Conservation (phyloP, 2,329 filamentous ascomycete species). For the Leptographium wingfieldii region DNA sequence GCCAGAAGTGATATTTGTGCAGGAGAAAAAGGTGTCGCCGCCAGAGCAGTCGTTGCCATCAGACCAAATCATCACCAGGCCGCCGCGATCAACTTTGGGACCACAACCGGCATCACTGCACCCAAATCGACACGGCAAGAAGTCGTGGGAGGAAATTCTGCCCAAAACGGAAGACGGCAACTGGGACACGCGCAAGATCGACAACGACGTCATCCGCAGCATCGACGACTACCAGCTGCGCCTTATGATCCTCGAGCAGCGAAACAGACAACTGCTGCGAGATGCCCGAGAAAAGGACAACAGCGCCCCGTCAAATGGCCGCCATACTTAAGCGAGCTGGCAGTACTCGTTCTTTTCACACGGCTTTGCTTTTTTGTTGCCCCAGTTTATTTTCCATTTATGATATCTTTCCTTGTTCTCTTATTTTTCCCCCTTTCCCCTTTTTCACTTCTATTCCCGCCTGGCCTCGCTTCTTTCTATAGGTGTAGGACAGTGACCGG, state of each 20-base stretch:
- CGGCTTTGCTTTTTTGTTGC: neutral
- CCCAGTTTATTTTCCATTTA: neutral
- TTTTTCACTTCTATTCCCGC: no score
- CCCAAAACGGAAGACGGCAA: neutral
- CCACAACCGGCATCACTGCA: neutral
- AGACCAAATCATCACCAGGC: no score
- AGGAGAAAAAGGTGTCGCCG: no score
- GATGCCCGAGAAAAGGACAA: neutral
- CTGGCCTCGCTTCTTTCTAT: neutral
- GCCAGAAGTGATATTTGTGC: no score
- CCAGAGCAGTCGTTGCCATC: no score
- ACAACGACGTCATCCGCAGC: neutral
- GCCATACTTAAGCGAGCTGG: neutral
- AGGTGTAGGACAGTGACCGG: no score
- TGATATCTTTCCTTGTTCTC: no score
- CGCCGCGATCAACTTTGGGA: no score
- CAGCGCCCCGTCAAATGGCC: neutral
- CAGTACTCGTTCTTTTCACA: neutral
- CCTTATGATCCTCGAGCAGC: neutral
- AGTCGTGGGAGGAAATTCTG: neutral
- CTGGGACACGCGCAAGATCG: neutral
- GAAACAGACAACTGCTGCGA: neutral
- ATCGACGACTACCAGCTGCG: neutral
- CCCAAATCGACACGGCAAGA: neutral
- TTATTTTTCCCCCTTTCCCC: no score